phyloP scores from a whole-genome alignment of 106 monocot genomes.

The Phalaenopsis aphrodite region DNA sequence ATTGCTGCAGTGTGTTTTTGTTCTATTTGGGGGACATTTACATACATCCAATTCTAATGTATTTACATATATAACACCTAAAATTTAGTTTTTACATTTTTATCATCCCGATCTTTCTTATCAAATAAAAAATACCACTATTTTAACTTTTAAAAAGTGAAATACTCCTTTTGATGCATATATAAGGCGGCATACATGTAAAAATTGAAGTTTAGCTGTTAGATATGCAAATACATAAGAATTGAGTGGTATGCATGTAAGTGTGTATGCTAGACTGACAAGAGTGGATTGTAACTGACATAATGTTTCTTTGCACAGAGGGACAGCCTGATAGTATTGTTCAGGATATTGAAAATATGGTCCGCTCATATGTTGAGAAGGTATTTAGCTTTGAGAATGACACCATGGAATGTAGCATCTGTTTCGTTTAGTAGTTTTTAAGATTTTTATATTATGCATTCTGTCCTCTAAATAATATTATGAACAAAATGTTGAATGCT shows the following conservation, averaged over 20 bases:
- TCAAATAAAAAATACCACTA: no score
- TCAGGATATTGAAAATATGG: conserved; percentile 84
- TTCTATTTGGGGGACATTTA: neutral
- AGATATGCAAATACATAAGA: no score
- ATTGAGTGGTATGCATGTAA: no score
- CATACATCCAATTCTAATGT: no score
- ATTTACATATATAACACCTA: no score
- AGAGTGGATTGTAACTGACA: neutral
- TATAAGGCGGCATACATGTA: no score
- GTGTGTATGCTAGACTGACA: neutral
- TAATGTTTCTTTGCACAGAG: conserved; percentile 23
- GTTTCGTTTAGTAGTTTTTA: neutral
- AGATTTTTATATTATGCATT: neutral
- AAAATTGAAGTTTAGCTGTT: no score
- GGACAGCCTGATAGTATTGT: conserved; percentile 65
- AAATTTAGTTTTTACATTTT: no score
- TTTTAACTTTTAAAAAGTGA: no score
- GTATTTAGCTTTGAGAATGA: conserved; percentile 13
- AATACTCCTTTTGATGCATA: no score
- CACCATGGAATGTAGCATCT: neutral
- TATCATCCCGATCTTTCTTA: no score
- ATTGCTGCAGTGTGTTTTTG: neutral
- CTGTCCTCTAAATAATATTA: neutral
- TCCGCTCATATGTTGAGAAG: conserved; percentile 50
- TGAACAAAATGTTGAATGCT: neutral